Base-by-base conservation (phyloP, 352 stramenopile species). In the Globisporangium cystogenes region DNA sequence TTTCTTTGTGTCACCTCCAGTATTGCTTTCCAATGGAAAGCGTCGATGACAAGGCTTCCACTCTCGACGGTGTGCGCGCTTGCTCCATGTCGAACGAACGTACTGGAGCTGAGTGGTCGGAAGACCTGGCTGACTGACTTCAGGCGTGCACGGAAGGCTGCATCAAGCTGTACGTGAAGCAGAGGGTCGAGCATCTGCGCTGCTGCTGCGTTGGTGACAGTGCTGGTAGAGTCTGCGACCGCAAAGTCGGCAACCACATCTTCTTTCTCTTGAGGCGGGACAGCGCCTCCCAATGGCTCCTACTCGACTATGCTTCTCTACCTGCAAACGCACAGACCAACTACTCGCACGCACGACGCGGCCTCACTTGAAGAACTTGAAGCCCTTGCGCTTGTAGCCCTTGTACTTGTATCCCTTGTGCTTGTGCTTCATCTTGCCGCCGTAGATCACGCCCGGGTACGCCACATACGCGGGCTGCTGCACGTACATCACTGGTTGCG, bases 101-200 rank as follows among this genome's bases (percentile, higher is more conserved):
- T 83, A 65, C 33, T 82, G 70, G 40, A 89, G 64, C 21, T 85
- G 26, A 89, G 59, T 0, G 65, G 65, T 3, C 73, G 65, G 42
- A 75, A 82, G 36, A 86, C 74, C 24, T 76, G 82, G 48, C 75
- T 83, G 48, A 86, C 86, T 11, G 59, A 65, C 45, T 85, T 77
- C 14, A 83, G 60, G 0, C 68, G 63, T 1, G 62, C 67, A 44
- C 70, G 70, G 42, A 89, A 86, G 2, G 56, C 60, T 5, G 57
- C 44, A 43, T 88, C 74, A 27, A 70, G 64, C 39, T 69, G 66
- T 20, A 77, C 51, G 10, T 82, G 67, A 15, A 76, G 66, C 14
- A 60, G 57, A 23, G 78, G 66, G 47, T 84, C 63, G 6, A 83
- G 46, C 21, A 82, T 52, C 36, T 74, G 70, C 1, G 70, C 51